Evolutionary conservation across 495 filamentous ascomycete species (phyloP).

Genomic region (Aspergillus olivimuriae): DNA sequence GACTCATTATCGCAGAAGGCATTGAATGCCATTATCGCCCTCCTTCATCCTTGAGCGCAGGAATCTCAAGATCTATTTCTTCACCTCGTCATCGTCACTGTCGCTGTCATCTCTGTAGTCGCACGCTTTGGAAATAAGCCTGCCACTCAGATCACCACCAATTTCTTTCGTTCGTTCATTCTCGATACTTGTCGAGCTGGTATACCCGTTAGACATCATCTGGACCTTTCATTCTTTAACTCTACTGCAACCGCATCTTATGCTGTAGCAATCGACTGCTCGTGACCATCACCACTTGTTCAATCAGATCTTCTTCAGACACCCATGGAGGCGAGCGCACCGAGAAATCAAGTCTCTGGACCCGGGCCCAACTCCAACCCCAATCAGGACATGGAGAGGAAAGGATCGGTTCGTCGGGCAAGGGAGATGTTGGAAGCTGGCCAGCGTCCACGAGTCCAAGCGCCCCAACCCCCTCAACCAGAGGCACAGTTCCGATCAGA

Average conservation of each 20-base stretch:
- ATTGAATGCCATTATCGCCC: conserved; percentile 35
- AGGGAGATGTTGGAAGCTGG: conserved; percentile 49
- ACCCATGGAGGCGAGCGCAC: not conserved
- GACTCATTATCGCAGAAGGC: conserved; percentile 15
- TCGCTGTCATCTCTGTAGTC: conserved; percentile 4
- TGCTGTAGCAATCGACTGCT: not conserved
- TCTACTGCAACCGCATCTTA: not conserved
- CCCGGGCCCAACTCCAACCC: conserved; percentile 7
- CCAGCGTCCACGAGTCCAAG: conserved; percentile 29
- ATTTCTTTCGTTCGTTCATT: conserved; percentile 6
- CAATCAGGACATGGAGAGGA: conserved; percentile 7
- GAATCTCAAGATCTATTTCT: conserved; percentile 12
- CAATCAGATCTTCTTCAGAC: too few relatives aligned
- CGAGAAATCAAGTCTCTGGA: conserved; percentile 14
- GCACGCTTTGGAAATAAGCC: conserved; percentile 4
- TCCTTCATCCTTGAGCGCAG: conserved; percentile 16
- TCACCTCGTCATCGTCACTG: conserved; percentile 4
- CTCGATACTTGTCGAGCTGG: conserved; percentile 14
- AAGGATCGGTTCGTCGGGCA: conserved; percentile 42
- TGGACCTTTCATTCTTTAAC: not conserved
- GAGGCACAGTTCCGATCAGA: conserved; percentile 12
- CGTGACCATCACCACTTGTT: too few relatives aligned
- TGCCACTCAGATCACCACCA: not conserved
- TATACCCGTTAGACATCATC: not conserved
- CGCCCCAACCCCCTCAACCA: conserved; percentile 12